Conservation (phyloP, 2,329 filamentous ascomycete genomes). For the Helotiales sp. region DNA sequence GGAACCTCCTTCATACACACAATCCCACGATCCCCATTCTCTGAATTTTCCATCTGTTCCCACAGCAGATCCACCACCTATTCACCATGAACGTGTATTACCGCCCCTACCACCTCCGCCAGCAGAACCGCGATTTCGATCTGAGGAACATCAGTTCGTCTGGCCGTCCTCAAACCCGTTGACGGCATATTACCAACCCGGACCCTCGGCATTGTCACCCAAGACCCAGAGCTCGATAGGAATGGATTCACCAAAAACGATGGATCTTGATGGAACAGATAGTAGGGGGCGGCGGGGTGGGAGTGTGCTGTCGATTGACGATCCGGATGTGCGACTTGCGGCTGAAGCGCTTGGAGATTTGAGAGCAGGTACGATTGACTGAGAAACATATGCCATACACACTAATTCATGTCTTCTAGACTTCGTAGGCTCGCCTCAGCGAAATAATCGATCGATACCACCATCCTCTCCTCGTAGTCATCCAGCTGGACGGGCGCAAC, state of each 20-base stretch:
- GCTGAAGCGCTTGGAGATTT: constrained; percentile 78
- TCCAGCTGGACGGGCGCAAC: constrained; percentile 44
- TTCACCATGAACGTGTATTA: constrained; percentile 41
- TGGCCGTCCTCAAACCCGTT: constrained; percentile 44
- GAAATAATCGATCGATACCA: constrained; percentile 35
- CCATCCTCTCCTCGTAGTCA: constrained; percentile 46
- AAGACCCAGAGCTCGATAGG: constrained; percentile 28
- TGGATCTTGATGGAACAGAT: constrained; percentile 42
- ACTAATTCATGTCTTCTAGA: constrained; percentile 50
- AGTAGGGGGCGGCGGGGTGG: constrained; percentile 38
- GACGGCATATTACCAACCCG: constrained; percentile 43
- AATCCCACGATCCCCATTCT: constrained; percentile 40
- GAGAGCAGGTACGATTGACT: constrained; percentile 66
- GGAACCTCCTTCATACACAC: constrained; percentile 39
- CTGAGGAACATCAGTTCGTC: constrained; percentile 37
- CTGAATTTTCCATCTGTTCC: constrained; percentile 39
- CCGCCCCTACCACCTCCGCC: constrained; percentile 39
- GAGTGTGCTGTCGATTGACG: constrained; percentile 55
- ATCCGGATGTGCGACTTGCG: constrained; percentile 71
- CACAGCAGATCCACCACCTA: constrained; percentile 35
- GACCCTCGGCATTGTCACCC: constrained; percentile 40
- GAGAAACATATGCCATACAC: constrained; percentile 15
- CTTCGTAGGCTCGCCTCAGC: constrained; percentile 67
- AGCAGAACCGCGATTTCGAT: constrained; percentile 32
- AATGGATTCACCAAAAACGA: constrained; percentile 37